Conservation (phyloP, 192 early-diverging fungal genomes). For the Geranomyces michiganensis region DNA sequence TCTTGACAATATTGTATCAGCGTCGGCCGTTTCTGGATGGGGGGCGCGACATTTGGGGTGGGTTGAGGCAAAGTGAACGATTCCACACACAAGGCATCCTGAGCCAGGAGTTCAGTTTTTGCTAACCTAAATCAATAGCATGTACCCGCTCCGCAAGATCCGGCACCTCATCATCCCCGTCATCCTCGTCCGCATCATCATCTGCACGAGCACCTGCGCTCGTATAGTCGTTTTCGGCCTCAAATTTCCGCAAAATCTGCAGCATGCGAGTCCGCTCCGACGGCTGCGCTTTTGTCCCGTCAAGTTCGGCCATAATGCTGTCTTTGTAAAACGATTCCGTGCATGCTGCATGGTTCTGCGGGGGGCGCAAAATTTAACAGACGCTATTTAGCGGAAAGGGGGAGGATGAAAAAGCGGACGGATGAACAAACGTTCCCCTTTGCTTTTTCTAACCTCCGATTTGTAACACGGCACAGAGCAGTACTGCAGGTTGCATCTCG, state of each 20-base stretch:
- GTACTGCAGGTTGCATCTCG: constrained; percentile 68
- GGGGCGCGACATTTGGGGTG: constrained; percentile 16
- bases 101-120: background rate
- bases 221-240: constrained; percentile 23
- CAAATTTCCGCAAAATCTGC: constrained; percentile 53
- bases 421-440: background rate
- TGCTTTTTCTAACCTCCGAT: constrained; percentile 41
- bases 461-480: constrained; percentile 69
- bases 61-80: background rate
- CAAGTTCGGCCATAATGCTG: constrained; percentile 57
- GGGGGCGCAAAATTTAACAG: no score
- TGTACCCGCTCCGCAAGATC: constrained; percentile 51
- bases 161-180: constrained; percentile 37
- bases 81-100: no score
- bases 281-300: constrained; percentile 40
- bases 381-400: background rate
- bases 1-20: constrained; percentile 51
- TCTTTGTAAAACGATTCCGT: constrained; percentile 68
- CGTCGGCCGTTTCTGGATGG: constrained; percentile 44
- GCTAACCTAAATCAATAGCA: constrained; percentile 46
- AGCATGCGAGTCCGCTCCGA: constrained; percentile 57
- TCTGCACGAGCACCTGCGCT: background rate
- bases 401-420: background rate
- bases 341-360: constrained; percentile 49
- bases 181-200: background rate